phyloP scores from a whole-genome alignment of 1,284 basidiomycete genomes.

The Apiotrichum sp. region DNA sequence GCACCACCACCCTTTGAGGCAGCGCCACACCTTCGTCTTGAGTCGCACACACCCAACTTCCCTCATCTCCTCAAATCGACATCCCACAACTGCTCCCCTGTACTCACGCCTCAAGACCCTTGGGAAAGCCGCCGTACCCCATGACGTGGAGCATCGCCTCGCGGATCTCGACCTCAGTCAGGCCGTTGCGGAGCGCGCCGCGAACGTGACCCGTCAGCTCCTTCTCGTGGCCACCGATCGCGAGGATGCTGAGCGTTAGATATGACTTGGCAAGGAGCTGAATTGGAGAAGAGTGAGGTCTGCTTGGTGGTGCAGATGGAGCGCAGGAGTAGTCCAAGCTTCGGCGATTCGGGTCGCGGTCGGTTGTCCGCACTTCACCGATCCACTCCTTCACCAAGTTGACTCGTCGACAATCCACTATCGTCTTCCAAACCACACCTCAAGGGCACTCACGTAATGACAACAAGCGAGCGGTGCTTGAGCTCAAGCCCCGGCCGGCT shows the following conservation, averaged over 20 bases:
- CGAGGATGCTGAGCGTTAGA: slow-evolving; percentile 16
- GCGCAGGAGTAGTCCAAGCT: too few relatives aligned
- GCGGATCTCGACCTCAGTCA: slow-evolving; percentile 20
- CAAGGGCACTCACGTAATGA: slow-evolving; percentile 15
- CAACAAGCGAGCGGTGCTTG: slow-evolving; percentile 20
- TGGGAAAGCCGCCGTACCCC: slow-evolving; percentile 20
- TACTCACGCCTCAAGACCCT: slow-evolving; percentile 19
- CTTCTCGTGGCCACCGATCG: slow-evolving; percentile 15
- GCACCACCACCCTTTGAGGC: too few relatives aligned
- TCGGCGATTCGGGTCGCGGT: too few relatives aligned
- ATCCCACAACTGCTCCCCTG: too few relatives aligned
- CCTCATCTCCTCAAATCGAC: too few relatives aligned
- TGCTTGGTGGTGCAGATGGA: neutral
- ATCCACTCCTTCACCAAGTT: too few relatives aligned
- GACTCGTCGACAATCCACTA: neutral
- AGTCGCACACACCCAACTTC: too few relatives aligned
- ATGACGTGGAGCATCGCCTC: slow-evolving; percentile 15
- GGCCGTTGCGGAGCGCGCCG: slow-evolving; percentile 18
- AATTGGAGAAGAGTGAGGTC: too few relatives aligned
- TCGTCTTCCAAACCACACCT: neutral
- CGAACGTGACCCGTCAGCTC: slow-evolving; percentile 17
- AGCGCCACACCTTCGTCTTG: too few relatives aligned
- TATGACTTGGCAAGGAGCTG: neutral
- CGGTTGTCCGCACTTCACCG: too few relatives aligned
- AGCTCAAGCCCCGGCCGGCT: slow-evolving; percentile 17